A percentile compares a stretch with the other conserved stretches of the same genome.
These are phyloP conservation scores for Camellia sinensis DNA, from an alignment of 148 eudicot genomes.

Conservation along the genomic window DNA sequence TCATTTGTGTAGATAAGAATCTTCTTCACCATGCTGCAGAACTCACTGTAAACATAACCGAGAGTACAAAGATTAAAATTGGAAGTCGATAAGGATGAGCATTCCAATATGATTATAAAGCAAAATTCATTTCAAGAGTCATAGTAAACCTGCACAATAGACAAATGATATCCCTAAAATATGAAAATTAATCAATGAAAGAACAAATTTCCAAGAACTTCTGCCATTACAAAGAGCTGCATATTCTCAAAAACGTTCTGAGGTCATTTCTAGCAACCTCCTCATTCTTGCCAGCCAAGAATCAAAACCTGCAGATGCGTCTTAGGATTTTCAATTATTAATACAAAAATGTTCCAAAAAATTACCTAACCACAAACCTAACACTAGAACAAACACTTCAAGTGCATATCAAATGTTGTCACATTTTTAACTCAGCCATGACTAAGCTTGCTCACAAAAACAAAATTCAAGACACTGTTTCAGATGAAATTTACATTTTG, in stretches of 20 bases:
- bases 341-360: neutral
- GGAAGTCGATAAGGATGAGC: neutral
- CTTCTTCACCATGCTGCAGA: conserved; percentile 86
- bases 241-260: no score
- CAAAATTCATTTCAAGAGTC: neutral
- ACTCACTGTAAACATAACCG: conserved; percentile 53
- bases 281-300: no score
- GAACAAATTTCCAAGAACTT: no score
- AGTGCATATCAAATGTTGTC: neutral
- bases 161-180: no score
- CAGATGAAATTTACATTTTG: no score
- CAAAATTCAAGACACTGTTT: neutral
- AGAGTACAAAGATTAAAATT: neutral
- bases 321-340: no score
- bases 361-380: neutral
- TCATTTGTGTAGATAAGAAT: conserved; percentile 72
- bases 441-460: neutral
- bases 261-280: neutral
- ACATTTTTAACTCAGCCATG: neutral
- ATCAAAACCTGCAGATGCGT: no score
- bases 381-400: neutral
- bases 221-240: no score
- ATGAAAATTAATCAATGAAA: no score
- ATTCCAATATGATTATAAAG: neutral
- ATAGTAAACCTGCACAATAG: neutral